Conservation (phyloP, 345 rosid genomes). For the Passiflora organensis region DNA sequence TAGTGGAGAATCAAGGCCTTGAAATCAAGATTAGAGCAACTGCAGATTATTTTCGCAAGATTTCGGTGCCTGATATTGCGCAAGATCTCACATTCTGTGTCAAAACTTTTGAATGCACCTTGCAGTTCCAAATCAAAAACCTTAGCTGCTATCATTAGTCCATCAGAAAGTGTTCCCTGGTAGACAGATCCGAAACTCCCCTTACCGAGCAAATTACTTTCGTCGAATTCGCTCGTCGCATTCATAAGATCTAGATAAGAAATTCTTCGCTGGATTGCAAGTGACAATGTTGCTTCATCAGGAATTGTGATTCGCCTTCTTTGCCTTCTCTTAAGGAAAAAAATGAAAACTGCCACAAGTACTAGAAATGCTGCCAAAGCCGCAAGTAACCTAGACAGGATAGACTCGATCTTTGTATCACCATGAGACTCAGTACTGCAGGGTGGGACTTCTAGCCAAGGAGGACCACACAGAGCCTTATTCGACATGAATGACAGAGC, state of each 20-base stretch:
- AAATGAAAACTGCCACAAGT: background rate
- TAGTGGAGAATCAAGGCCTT: conserved; percentile 5
- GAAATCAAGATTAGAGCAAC: background rate
- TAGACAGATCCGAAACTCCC: conserved; percentile 1
- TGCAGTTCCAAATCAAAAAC: background rate
- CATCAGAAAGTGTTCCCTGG: background rate
- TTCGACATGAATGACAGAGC: conserved; percentile 14
- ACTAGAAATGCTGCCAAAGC: background rate
- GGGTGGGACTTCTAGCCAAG: conserved; percentile 2
- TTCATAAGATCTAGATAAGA: background rate
- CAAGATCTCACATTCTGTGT: background rate
- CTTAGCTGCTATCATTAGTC: background rate
- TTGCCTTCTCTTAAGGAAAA: background rate
- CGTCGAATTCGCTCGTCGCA: conserved; percentile 16
- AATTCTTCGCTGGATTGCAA: conserved; percentile 1
- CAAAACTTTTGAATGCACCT: conserved; percentile 1
- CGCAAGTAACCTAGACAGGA: background rate
- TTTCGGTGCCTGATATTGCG: conserved; percentile 4
- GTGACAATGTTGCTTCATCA: background rate
- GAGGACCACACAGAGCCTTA: conserved; percentile 10
- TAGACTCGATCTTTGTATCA: background rate
- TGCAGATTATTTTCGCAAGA: conserved; percentile 6
- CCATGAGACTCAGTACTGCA: background rate
- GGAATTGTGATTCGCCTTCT: background rate
- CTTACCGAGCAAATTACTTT: conserved; percentile 1